Percentiles rank a stretch among this genome's conserved stretches.
Evolutionary conservation across 208 protist genomes (phyloP).

Genomic region (Borovskyia barvae): DNA sequence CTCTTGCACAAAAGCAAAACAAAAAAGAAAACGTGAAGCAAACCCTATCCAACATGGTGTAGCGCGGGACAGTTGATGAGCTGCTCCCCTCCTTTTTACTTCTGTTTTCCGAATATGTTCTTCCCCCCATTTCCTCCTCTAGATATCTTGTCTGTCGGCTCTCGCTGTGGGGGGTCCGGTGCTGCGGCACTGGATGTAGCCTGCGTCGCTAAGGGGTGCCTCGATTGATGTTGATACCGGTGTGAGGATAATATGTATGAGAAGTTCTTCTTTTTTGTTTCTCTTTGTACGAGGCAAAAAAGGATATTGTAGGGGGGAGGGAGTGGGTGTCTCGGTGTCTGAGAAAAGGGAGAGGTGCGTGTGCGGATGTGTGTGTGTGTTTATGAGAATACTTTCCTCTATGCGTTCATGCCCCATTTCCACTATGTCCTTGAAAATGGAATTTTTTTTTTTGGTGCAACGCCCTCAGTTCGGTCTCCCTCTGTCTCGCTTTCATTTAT

Average conservation of each 20-base stretch:
- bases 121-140: not conserved
- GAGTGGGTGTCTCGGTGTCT: not conserved
- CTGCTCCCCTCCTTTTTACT: constrained; percentile 4
- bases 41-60: constrained; percentile 1
- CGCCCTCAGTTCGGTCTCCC: no score
- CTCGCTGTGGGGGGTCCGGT: not conserved
- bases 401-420: not conserved
- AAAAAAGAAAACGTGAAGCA: constrained; percentile 1
- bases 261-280: no score
- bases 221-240: no score
- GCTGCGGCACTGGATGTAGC: no score
- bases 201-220: no score
- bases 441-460: no score
- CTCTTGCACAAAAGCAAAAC: not conserved
- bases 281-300: not conserved
- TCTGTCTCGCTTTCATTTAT: no score
- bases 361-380: not conserved
- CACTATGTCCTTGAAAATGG: no score
- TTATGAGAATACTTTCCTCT: not conserved
- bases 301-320: not conserved
- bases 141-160: not conserved
- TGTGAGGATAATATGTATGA: no score
- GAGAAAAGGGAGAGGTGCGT: not conserved
- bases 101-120: not conserved
- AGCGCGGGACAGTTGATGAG: not conserved